A percentile compares a stretch with the other conserved stretches of the same genome.
Conservation (phyloP, 805 yeast genomes). For the Ogataea populi-albae region DNA sequence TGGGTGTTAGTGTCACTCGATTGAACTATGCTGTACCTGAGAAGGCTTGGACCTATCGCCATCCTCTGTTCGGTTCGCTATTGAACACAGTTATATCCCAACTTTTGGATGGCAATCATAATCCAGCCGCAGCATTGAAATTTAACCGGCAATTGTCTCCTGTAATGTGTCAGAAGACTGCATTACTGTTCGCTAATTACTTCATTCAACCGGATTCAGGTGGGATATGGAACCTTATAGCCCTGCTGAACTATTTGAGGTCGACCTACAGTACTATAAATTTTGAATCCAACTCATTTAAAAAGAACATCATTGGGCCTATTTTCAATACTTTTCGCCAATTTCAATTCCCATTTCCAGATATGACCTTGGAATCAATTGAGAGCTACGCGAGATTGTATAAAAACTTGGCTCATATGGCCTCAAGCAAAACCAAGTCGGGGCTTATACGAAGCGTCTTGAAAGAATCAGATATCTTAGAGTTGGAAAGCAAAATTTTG, state of each 20-base stretch:
- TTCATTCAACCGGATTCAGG: background rate
- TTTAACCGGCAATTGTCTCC: background rate
- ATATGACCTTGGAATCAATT: background rate
- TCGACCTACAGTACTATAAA: constrained; percentile 1
- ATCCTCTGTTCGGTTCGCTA: too few relatives aligned
- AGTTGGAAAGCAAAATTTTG: too few relatives aligned
- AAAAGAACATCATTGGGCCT: constrained; percentile 2
- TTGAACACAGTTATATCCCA: background rate
- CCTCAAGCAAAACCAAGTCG: background rate
- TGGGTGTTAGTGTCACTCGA: too few relatives aligned
- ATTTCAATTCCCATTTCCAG: too few relatives aligned
- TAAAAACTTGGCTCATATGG: background rate
- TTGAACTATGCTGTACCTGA: too few relatives aligned
- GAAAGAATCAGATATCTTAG: too few relatives aligned
- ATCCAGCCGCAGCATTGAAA: background rate
- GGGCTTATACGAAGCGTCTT: too few relatives aligned
- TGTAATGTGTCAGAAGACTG: background rate
- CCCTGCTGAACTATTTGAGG: constrained; percentile 7
- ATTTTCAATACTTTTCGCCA: constrained; percentile 4
- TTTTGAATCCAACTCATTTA: background rate
- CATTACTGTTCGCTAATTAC: background rate
- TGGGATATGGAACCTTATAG: constrained; percentile 8
- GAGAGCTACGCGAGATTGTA: background rate
- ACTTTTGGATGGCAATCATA: background rate
- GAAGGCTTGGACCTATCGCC: too few relatives aligned